A percentile compares a stretch with the other conserved stretches of the same genome.
Conservation (phyloP, 306 rosid species). For the Sicyos edulis region DNA sequence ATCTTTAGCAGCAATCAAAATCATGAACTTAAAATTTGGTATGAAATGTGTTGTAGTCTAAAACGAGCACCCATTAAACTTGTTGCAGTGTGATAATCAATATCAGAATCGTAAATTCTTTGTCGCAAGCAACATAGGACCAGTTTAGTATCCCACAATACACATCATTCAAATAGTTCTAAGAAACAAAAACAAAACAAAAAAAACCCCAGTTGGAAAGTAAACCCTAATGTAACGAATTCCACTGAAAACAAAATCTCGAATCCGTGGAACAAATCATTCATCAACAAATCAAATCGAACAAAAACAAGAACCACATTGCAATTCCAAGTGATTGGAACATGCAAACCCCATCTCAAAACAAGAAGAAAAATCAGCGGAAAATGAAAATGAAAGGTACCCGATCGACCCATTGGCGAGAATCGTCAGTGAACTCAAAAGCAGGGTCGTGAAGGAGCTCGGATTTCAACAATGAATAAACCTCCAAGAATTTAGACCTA, state of each 20-base stretch:
- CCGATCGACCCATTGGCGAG: constrained; percentile 44
- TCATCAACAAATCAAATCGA: too few species aligned
- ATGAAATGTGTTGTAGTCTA: too few species aligned
- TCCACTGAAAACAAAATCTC: neutral
- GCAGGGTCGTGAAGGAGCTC: constrained; percentile 45
- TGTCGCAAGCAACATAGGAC: neutral
- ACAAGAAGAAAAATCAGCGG: neutral
- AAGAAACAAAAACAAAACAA: neutral
- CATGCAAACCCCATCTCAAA: neutral
- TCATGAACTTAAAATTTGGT: neutral
- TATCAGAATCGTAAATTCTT: too few species aligned
- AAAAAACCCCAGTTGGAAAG: neutral
- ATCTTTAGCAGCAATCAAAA: neutral
- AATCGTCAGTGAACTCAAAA: constrained; percentile 42
- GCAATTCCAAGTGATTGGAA: neutral
- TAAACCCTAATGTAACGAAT: neutral
- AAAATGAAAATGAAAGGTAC: constrained; percentile 19
- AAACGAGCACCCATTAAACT: too few species aligned
- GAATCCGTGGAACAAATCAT: neutral
- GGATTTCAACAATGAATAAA: constrained; percentile 38
- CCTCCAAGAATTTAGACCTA: constrained; percentile 38
- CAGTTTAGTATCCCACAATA: too few species aligned
- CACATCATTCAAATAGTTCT: too few species aligned
- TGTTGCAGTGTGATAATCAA: too few species aligned
- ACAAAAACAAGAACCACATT: neutral